Conservation (phyloP, 1,284 basidiomycete genomes). For the Ganoderma sinense region DNA sequence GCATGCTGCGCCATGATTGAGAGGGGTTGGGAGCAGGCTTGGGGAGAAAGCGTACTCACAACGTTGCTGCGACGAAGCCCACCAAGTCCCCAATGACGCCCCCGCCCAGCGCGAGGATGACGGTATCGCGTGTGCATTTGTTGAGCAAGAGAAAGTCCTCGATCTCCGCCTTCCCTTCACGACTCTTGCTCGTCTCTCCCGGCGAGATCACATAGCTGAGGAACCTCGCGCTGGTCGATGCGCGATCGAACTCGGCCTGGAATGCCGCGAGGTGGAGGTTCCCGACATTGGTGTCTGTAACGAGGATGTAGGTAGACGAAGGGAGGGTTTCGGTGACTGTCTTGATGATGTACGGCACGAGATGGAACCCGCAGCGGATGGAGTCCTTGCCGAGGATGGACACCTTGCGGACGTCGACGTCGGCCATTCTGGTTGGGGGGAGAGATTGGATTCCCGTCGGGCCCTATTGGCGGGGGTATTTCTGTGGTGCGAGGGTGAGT, state of each 20-base stretch:
- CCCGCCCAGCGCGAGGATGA: constrained; percentile 93
- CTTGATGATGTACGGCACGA: constrained; percentile 83
- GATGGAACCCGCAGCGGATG: constrained; percentile 93
- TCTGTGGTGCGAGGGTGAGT: constrained; percentile 2
- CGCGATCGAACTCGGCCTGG: constrained; percentile 67
- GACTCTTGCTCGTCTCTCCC: constrained; percentile 92
- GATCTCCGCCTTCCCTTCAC: constrained; percentile 91
- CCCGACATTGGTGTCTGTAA: constrained; percentile 93
- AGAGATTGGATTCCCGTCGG: background rate
- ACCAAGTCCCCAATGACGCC: constrained; percentile 97
- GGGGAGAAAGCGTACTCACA: constrained; percentile 63
- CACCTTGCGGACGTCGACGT: constrained; percentile 66
- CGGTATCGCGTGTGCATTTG: constrained; percentile 92
- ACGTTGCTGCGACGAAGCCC: constrained; percentile 98
- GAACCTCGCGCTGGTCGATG: constrained; percentile 65
- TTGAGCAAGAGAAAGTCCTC: constrained; percentile 94
- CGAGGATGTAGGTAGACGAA: constrained; percentile 90
- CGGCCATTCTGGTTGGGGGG: constrained; percentile 32
- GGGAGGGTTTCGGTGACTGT: constrained; percentile 81
- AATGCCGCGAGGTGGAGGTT: constrained; percentile 78
- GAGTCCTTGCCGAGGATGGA: constrained; percentile 88
- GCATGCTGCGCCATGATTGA: constrained; percentile 62
- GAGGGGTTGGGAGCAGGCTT: background rate
- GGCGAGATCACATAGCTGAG: constrained; percentile 85
- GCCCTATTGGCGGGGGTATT: constrained; percentile 6